Evolutionary conservation across 306 rosid species (phyloP), one percentile per base, ranked within the genome.

Genomic region (Macrotyloma uniflorum): DNA sequence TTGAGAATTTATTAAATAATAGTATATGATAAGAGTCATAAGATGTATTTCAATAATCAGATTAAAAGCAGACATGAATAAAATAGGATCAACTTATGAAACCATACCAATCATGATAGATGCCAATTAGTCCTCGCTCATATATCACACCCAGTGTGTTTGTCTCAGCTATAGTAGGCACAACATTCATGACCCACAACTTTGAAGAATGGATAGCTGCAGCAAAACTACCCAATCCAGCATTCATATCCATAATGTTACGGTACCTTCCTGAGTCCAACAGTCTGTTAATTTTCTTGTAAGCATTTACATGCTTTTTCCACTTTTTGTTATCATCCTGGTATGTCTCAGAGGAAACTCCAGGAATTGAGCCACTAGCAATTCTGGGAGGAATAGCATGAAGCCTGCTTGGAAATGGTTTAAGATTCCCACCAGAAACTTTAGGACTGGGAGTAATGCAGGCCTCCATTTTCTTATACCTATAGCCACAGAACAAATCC

Each of bases 101-200:
- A 36, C 53, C 33, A 82, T 88, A 93, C 96, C 98, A 93, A 77
- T 93, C 93, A 65, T 93, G 98, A 76, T 90, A 90, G 79, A 93
- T 91, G 62, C 96, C 98, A 61, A 91, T 87, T 77, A 93, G 75
- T 64, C 98, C 96, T 73, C 94, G 88, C 84, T 90, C 94, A 46
- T 86, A 93, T 59, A 90, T 65, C 50, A 80, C 88, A 51, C 96
- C 92, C 51, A 93, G 86, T 2, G 93, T 93, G 67, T 80, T 86
- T 83, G 83, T 87, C 79, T 93, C 92, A 11, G 96, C 92, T 47
- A 87, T 82, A 26, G 97, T 89, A 49, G 97, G 97, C 84, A 93
- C 78, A 51, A 93, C 97, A 79, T 90, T 93, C 96, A 93, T 93
- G 67, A 93, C 92, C 97, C 97, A 93, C 20, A 88, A 83, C 83